These are phyloP conservation scores for Verticillium nubilum DNA, from an alignment of 2,329 filamentous ascomycete species.

Conservation along the genomic window DNA sequence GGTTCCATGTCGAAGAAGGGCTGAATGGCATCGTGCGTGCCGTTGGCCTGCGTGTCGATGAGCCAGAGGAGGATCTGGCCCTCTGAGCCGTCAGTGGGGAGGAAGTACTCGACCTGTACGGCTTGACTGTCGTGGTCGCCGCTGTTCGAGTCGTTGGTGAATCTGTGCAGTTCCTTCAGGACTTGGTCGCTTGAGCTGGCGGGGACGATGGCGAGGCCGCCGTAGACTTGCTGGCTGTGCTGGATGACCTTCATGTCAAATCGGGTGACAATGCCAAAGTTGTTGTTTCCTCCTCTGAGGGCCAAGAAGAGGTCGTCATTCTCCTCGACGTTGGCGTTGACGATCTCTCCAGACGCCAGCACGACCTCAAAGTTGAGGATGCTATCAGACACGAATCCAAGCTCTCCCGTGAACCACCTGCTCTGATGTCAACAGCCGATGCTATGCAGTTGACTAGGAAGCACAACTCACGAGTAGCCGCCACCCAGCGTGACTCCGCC, in stretches of 20 bases:
- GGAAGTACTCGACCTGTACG: constrained; percentile 16
- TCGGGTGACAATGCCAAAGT: constrained; percentile 12
- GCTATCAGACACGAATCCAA: constrained; percentile 18
- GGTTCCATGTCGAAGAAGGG: constrained; percentile 14
- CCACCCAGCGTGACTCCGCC: constrained; percentile 19
- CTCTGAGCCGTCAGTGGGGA: constrained; percentile 8
- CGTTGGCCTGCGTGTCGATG: constrained; percentile 10
- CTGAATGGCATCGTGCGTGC: constrained; percentile 8
- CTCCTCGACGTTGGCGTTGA: constrained; percentile 3
- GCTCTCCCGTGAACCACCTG: constrained; percentile 12
- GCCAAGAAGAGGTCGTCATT: constrained; percentile 8
- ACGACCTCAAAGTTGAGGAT: constrained; percentile 12
- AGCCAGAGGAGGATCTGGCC: constrained; percentile 11
- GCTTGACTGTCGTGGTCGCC: constrained; percentile 9
- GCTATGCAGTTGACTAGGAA: too few species aligned
- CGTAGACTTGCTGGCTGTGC: constrained; percentile 12
- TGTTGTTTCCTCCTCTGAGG: constrained; percentile 11
- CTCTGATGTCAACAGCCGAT: too few species aligned
- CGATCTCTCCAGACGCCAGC: constrained; percentile 6
- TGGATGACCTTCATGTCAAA: constrained; percentile 1
- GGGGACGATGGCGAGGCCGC: constrained; percentile 32
- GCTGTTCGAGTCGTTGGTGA: constrained; percentile 5
- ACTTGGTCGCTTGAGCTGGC: constrained; percentile 5
- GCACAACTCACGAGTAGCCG: constrained; percentile 18
- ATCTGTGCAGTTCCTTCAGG: constrained; percentile 1